Base-by-base conservation (phyloP, 202 grass and related monocot species). In the Brachypodium distachyon region DNA sequence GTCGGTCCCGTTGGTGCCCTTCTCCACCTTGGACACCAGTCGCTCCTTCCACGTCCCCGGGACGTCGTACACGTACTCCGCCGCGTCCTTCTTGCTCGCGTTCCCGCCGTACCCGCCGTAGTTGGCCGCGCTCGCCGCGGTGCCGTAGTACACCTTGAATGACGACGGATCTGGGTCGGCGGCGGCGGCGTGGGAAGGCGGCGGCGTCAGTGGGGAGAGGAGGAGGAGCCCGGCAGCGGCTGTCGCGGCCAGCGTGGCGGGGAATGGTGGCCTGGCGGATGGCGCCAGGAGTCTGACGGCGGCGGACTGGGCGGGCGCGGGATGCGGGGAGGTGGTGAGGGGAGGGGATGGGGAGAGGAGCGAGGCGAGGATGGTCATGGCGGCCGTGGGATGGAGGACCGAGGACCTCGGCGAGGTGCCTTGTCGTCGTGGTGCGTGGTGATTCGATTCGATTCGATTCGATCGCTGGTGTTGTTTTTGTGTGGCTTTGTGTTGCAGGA, bases 1-100 rank as follows among this genome's bases (percentile, higher is more conserved):
- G 82, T 97, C 89, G 3, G 95, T 97, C 63, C 95, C 95, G 71
- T 97, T 97, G 57, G 95, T 97, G 85, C 95, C 95, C 87, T 97
- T 97, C 83, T 97, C 95, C 31, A 97, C 95, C 72, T 97, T 97
- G 26, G 89, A 97, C 61, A 97, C 87, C 42, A 83, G 89, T 14
- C 89, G 82, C 87, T 97, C 95, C 79, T 97, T 97, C 95, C 91
- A 97, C 23, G 84, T 87, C 21, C 74, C 73, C 0, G 91, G 95
- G 1, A 97, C 87, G 50, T 94, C 86, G 88, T 94, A 97, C 10
- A 89, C 83, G 80, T 97, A 97, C 87, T 97, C 91, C 49, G 89
- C 91, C 44, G 82, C 81, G 82, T 74, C 84, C 82, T 90, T 97
- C 83, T 92, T 97, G 91, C 64, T 92, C 81, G 89, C 84, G 87